Conservation (phyloP, 2,329 filamentous ascomycete species). For the Colletotrichum tofieldiae region DNA sequence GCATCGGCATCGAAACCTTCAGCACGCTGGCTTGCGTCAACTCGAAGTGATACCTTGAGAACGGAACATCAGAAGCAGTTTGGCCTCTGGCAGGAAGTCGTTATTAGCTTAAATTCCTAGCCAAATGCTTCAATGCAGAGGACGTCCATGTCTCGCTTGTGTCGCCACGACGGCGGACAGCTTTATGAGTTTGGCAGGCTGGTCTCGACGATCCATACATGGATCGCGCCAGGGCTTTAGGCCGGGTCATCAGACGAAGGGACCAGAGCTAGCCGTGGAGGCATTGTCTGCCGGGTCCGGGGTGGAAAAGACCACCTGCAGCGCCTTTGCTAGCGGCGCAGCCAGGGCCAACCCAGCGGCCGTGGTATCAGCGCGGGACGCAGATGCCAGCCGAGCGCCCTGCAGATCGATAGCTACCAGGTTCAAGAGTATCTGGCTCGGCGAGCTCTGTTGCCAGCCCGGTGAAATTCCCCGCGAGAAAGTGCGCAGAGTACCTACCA, state of each 20-base stretch:
- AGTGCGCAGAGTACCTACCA: neutral
- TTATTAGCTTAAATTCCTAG: neutral
- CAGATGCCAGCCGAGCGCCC: conserved; percentile 31
- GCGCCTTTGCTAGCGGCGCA: conserved; percentile 19
- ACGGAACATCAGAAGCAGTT: no score
- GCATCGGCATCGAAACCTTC: neutral
- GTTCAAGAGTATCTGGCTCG: neutral
- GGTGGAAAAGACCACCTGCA: conserved; percentile 30
- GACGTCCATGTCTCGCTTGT: neutral
- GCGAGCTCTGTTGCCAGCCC: neutral
- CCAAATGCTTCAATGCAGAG: neutral
- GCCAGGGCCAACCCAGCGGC: conserved; percentile 32
- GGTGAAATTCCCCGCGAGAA: neutral
- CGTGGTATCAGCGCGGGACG: conserved; percentile 22
- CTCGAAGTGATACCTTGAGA: neutral
- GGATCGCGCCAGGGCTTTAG: conserved; percentile 8
- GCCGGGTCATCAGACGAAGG: conserved; percentile 36
- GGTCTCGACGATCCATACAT: conserved; percentile 13
- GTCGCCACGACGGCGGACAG: neutral
- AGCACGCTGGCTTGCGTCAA: neutral
- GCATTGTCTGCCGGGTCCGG: conserved; percentile 28
- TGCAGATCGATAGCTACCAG: conserved; percentile 20
- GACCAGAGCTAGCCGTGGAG: conserved; percentile 13
- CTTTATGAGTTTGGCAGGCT: neutral
- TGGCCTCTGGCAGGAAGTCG: neutral